phyloP scores from a whole-genome alignment of 352 stramenopile species.

The Peronospora destructor region DNA sequence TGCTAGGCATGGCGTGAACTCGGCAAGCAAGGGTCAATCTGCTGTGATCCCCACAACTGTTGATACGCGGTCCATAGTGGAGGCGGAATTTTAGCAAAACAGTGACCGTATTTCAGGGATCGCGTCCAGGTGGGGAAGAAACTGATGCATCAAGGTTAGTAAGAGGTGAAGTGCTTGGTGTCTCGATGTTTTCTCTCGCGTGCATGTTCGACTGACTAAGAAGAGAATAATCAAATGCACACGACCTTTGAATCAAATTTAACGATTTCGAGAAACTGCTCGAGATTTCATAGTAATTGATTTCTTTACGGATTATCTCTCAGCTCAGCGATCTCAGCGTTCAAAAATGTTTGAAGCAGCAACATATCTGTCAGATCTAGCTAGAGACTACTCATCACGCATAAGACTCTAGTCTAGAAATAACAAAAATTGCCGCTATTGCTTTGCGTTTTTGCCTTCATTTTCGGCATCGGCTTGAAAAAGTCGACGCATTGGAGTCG shows the following conservation, averaged over 20 bases:
- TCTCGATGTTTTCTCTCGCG: slow-evolving; percentile 20
- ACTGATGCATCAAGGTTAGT: slow-evolving; percentile 5
- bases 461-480: too few relatives aligned
- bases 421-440: too few relatives aligned
- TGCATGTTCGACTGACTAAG: slow-evolving; percentile 38
- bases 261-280: too few relatives aligned
- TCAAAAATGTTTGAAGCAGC: too few relatives aligned
- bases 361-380: too few relatives aligned
- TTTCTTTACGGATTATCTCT: too few relatives aligned
- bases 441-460: neutral
- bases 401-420: too few relatives aligned
- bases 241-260: too few relatives aligned
- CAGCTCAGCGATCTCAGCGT: too few relatives aligned
- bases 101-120: slow-evolving; percentile 20
- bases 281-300: too few relatives aligned
- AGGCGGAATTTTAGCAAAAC: slow-evolving; percentile 35
- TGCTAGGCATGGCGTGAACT: slow-evolving; percentile 13
- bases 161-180: slow-evolving; percentile 7
- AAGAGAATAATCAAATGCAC: slow-evolving; percentile 31
- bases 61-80: slow-evolving; percentile 24
- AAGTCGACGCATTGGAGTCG: too few relatives aligned
- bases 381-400: too few relatives aligned
- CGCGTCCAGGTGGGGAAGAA: slow-evolving; percentile 8
- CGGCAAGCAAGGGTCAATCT: slow-evolving; percentile 28
- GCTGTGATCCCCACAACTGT: slow-evolving; percentile 25